Conservation (phyloP, 768 basidiomycete genomes). For the Leucogyrophana mollusca region DNA sequence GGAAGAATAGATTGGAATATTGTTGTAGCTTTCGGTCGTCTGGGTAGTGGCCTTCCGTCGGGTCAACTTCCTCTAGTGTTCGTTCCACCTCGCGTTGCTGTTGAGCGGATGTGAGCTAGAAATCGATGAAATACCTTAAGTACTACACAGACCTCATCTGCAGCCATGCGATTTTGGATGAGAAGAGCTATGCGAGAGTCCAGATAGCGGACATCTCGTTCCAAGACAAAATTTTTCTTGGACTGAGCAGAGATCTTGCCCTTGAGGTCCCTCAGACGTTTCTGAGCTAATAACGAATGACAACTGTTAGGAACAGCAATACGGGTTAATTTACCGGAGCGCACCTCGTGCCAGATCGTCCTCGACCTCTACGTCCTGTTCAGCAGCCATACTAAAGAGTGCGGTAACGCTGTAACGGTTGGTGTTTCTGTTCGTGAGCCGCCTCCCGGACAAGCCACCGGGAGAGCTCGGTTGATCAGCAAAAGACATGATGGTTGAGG, state of each 20-base stretch:
- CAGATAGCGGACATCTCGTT: constrained; percentile 97
- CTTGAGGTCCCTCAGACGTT: constrained; percentile 94
- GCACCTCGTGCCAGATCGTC: constrained; percentile 93
- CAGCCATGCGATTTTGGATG: constrained; percentile 97
- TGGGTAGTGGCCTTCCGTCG: constrained; percentile 87
- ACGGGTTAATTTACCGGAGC: constrained; percentile 23
- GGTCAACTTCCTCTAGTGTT: constrained; percentile 94
- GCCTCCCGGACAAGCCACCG: constrained; percentile 63
- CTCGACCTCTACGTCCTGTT: constrained; percentile 97
- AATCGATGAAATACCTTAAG: background rate
- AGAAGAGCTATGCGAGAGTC: constrained; percentile 96
- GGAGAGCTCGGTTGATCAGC: constrained; percentile 61
- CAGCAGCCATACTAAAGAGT: constrained; percentile 96
- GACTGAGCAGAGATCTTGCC: constrained; percentile 96
- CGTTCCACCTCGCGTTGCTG: constrained; percentile 95
- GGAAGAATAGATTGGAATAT: constrained; percentile 98
- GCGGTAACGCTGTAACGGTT: constrained; percentile 97
- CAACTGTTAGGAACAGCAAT: constrained; percentile 1
- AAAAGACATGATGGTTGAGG: constrained; percentile 50
- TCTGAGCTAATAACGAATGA: constrained; percentile 69
- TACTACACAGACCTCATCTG: constrained; percentile 72
- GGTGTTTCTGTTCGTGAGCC: constrained; percentile 89
- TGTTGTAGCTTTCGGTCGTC: constrained; percentile 94
- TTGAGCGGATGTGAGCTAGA: constrained; percentile 12
- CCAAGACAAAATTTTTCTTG: constrained; percentile 99